Evolutionary conservation across 2,329 filamentous ascomycete species (phyloP).

Genomic region (Botrytis pseudocinerea): DNA sequence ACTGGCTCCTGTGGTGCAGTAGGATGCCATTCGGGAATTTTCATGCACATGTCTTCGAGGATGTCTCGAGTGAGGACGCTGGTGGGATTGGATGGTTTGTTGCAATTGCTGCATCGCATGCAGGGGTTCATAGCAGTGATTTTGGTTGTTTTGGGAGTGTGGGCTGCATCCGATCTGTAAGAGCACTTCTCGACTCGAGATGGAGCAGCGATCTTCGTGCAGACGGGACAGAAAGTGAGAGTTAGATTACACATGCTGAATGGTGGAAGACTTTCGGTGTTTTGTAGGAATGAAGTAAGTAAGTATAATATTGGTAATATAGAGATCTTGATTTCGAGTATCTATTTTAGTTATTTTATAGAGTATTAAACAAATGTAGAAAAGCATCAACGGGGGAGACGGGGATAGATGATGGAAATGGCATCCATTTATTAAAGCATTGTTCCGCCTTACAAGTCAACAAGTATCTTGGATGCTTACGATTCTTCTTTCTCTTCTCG

Average conservation of each 20-base stretch:
- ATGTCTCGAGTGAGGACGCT: not conserved
- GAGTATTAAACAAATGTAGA: not conserved
- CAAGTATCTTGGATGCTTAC: not conserved
- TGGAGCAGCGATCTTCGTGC: not conserved
- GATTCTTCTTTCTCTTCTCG: not conserved
- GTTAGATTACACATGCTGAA: not conserved
- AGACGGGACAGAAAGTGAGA: not conserved
- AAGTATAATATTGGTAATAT: not conserved
- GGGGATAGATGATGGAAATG: not conserved
- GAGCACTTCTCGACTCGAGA: conserved; percentile 2
- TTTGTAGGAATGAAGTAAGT: not conserved
- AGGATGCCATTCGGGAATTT: conserved; percentile 5
- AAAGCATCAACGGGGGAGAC: not conserved
- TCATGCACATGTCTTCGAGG: not conserved
- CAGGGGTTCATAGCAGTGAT: not conserved
- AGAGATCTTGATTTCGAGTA: not conserved
- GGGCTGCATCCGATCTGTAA: not conserved
- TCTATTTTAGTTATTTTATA: not conserved
- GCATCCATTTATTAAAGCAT: not conserved
- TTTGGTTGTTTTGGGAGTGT: not conserved
- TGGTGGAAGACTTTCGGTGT: not conserved
- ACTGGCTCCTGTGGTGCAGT: not conserved
- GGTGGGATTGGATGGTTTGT: not conserved
- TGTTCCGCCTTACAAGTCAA: not conserved
- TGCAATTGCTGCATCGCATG: not conserved